Percentiles rank a stretch among this genome's conserved stretches.
These are phyloP conservation scores for Fistulinella cinereoalba DNA, from an alignment of 1,284 basidiomycete species.

Conservation along the genomic window DNA sequence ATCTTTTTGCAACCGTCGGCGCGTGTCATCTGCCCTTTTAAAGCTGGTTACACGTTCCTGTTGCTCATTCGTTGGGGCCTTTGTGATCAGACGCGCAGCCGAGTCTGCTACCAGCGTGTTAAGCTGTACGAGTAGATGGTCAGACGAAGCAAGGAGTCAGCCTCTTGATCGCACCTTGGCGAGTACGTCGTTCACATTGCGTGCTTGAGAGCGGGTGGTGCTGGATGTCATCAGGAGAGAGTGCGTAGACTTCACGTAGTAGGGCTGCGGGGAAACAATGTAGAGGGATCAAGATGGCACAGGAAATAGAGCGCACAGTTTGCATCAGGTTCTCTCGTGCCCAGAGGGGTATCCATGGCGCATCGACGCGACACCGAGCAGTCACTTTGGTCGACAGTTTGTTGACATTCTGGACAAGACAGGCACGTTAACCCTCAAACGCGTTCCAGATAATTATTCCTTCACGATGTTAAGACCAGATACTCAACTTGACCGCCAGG, in stretches of 20 bases:
- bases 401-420: conserved; percentile 68
- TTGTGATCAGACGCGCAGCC: conserved; percentile 46
- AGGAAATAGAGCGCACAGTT: conserved; percentile 39
- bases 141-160: neutral
- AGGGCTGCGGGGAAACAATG: conserved; percentile 49
- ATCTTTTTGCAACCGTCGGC: conserved; percentile 50
- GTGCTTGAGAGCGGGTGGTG: conserved; percentile 66
- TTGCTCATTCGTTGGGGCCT: conserved; percentile 55
- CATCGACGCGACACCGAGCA: conserved; percentile 52
- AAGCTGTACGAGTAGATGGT: conserved; percentile 40
- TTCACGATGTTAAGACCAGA: neutral
- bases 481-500: conserved; percentile 69
- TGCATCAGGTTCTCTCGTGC: conserved; percentile 47
- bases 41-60: conserved; percentile 51
- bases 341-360: conserved; percentile 71
- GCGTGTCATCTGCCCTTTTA: conserved; percentile 43
- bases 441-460: neutral
- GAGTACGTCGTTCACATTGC: conserved; percentile 70
- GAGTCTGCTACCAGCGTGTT: conserved; percentile 51
- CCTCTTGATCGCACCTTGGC: conserved; percentile 44
- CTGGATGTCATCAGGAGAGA: conserved; percentile 67
- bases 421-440: neutral
- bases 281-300: neutral
- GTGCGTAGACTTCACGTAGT: conserved; percentile 62
- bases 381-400: conserved; percentile 79